These are phyloP conservation scores for Pseudohalonectria lignicola DNA, from an alignment of 2,329 filamentous ascomycete genomes.

Conservation along the genomic window DNA sequence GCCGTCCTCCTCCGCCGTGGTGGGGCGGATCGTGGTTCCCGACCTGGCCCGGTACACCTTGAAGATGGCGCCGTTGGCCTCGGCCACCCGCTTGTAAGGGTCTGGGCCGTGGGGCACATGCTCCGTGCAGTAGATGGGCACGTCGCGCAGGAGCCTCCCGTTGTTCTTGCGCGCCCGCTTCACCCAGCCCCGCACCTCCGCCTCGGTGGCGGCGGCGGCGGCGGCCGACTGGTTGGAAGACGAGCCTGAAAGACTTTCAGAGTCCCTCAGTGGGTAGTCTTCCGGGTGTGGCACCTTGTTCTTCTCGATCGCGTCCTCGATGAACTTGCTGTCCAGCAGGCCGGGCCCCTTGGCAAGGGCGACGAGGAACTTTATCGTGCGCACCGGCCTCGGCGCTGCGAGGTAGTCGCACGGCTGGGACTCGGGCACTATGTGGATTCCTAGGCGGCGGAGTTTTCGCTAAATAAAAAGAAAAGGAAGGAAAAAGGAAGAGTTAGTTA, in stretches of 20 bases:
- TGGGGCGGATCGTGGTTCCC: conserved; percentile 55
- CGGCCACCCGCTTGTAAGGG: conserved; percentile 75
- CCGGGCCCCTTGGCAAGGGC: conserved; percentile 72
- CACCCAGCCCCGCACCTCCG: conserved; percentile 59
- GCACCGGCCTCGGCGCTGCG: conserved; percentile 74
- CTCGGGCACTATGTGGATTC: conserved; percentile 71
- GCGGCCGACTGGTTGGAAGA: no score
- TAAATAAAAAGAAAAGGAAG: conserved; percentile 20
- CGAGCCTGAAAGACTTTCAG: no score
- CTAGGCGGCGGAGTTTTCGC: conserved; percentile 72
- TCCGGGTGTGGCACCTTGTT: conserved; percentile 53
- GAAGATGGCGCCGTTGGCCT: conserved; percentile 80
- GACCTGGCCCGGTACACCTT: conserved; percentile 65
- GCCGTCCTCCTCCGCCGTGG: conserved; percentile 49
- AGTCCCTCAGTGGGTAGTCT: conserved; percentile 61
- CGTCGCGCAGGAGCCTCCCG: conserved; percentile 61
- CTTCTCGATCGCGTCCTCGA: conserved; percentile 64
- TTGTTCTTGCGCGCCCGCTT: conserved; percentile 64
- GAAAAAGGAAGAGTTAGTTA: conserved; percentile 1
- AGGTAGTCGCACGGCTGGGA: conserved; percentile 71
- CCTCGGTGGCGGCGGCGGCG: no score
- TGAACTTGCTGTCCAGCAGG: conserved; percentile 66
- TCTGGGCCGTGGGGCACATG: conserved; percentile 71
- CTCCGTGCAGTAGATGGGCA: conserved; percentile 76
- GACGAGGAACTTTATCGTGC: conserved; percentile 88